Conservation (phyloP, 257 asterid genomes). For the Knoxia roxburghii region DNA sequence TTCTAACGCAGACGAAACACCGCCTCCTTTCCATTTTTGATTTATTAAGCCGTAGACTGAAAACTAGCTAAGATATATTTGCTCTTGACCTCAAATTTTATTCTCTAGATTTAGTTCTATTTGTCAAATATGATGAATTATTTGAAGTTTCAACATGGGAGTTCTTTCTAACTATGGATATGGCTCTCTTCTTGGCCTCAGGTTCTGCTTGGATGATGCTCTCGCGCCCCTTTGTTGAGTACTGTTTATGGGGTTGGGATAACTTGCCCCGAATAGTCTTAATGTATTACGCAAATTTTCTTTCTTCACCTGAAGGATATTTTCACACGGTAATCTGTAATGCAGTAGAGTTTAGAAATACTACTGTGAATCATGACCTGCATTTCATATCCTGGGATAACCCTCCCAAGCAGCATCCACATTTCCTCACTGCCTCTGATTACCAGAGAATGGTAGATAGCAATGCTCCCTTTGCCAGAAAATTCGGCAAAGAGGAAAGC, state of each 20-base stretch:
- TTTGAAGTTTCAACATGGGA: not conserved
- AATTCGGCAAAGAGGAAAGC: constrained; percentile 38
- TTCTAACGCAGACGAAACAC: not conserved
- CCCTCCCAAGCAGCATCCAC: constrained; percentile 87
- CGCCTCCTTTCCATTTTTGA: not conserved
- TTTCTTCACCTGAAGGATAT: constrained; percentile 76
- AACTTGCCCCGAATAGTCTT: constrained; percentile 57
- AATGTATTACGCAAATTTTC: constrained; percentile 69
- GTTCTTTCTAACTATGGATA: not conserved
- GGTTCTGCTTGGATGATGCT: constrained; percentile 91
- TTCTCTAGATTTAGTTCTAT: not conserved
- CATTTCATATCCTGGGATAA: constrained; percentile 86
- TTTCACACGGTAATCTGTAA: constrained; percentile 80
- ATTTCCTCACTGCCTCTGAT: constrained; percentile 42
- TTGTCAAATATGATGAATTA: not conserved
- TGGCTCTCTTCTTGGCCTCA: constrained; percentile 21
- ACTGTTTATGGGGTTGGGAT: constrained; percentile 75
- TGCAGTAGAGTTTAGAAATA: constrained; percentile 52
- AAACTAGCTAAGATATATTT: not conserved
- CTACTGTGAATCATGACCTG: constrained; percentile 74
- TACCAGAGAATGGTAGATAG: constrained; percentile 56
- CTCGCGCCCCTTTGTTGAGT: constrained; percentile 70
- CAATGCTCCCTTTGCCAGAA: constrained; percentile 70
- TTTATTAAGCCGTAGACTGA: not conserved
- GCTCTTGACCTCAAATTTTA: not conserved